Percentiles rank a stretch among this genome's conserved stretches.
Conservation (phyloP, 805 yeast genomes). For the Candida wancherniae region DNA sequence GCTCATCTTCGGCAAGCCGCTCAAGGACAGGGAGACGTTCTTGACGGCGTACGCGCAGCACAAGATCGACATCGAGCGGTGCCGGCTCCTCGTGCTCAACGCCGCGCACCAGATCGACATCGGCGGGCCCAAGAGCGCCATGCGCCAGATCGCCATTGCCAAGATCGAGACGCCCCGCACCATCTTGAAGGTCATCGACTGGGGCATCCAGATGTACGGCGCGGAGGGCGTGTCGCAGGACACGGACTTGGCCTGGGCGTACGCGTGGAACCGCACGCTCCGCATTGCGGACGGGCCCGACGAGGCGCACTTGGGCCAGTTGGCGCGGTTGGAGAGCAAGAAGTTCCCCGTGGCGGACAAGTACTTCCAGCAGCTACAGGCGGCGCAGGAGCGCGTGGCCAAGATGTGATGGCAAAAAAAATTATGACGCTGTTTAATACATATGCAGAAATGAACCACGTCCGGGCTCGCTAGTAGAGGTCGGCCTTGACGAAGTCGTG, state of each 20-base stretch:
- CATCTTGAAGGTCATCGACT: conserved; percentile 47
- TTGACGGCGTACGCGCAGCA: conserved; percentile 46
- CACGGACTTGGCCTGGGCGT: conserved; percentile 51
- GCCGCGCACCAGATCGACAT: conserved; percentile 60
- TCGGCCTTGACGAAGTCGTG: conserved; percentile 54
- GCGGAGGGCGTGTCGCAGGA: conserved; percentile 64
- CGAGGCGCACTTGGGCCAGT: conserved; percentile 57
- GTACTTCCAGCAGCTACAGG: conserved; percentile 24
- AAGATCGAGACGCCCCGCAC: conserved; percentile 59
- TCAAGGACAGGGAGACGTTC: conserved; percentile 49
- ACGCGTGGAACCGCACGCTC: conserved; percentile 49
- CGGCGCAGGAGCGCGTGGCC: conserved; percentile 18
- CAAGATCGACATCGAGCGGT: conserved; percentile 50
- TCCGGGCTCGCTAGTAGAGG: conserved; percentile 37
- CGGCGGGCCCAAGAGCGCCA: conserved; percentile 50
- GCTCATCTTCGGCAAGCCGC: conserved; percentile 46
- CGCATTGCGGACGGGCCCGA: conserved; percentile 70
- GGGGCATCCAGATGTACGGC: conserved; percentile 62
- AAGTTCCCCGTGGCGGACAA: conserved; percentile 32
- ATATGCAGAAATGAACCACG: conserved; percentile 14
- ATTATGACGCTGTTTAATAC: conserved; percentile 9
- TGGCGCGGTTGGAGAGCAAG: conserved; percentile 46
- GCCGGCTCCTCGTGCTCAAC: conserved; percentile 49
- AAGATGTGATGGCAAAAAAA: conserved; percentile 23
- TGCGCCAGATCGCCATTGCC: conserved; percentile 55